Evolutionary conservation across 495 filamentous ascomycete species (phyloP).

Genomic region (Cercophora newfieldiana): DNA sequence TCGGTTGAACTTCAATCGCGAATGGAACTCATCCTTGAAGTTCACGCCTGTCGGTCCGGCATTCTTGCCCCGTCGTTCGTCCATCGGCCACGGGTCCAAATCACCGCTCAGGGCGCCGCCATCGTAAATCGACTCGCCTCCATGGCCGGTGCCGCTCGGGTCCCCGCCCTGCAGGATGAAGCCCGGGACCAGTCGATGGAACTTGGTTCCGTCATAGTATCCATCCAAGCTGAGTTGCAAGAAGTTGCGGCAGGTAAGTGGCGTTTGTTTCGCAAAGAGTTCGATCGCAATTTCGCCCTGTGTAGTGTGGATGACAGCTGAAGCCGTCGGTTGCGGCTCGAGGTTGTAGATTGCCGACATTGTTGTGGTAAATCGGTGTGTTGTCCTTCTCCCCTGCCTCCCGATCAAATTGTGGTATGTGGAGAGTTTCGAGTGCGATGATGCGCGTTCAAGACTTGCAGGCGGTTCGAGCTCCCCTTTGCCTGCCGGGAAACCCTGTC

Average conservation of each 20-base stretch:
- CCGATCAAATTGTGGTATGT: neutral
- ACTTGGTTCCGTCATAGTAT: constrained; percentile 89
- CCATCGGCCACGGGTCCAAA: constrained; percentile 62
- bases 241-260: constrained; percentile 90
- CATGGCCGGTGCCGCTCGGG: constrained; percentile 79
- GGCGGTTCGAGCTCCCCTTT: constrained; percentile 2
- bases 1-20: constrained; percentile 86
- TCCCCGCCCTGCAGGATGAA: constrained; percentile 95
- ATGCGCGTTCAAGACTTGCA: neutral
- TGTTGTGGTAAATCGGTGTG: neutral
- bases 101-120: constrained; percentile 71
- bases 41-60: constrained; percentile 56
- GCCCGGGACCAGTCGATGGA: constrained; percentile 87
- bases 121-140: constrained; percentile 89
- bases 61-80: constrained; percentile 57
- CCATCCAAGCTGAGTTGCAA: constrained; percentile 91
- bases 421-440: neutral
- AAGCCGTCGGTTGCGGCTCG: constrained; percentile 89
- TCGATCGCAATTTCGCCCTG: constrained; percentile 84
- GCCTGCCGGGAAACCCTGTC: constrained; percentile 8
- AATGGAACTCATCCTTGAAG: constrained; percentile 89
- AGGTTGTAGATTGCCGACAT: constrained; percentile 93
- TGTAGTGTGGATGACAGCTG: constrained; percentile 85
- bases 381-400: neutral
- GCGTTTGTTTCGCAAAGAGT: constrained; percentile 91